Percentiles rank a stretch among this genome's conserved stretches.
Conservation (phyloP, 2,329 filamentous ascomycete species). For the Penicillium expansum region DNA sequence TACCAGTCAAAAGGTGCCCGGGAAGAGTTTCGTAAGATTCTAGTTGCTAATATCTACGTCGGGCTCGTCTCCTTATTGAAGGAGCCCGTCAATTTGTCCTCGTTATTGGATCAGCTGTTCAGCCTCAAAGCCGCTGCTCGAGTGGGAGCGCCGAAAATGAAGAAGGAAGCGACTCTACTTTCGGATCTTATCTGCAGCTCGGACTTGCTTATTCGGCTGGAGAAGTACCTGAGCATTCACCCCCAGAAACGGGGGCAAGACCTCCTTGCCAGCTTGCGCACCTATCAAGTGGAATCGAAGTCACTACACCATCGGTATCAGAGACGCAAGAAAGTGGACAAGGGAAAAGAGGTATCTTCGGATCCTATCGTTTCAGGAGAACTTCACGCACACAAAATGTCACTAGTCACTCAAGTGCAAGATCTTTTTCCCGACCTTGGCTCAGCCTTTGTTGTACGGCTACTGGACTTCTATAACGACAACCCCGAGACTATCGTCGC, state of each 20-base stretch:
- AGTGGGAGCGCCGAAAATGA: constrained; percentile 49
- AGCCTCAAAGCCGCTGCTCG: constrained; percentile 71
- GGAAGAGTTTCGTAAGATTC: constrained; percentile 59
- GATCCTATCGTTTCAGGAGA: constrained; percentile 38
- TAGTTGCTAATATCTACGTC: constrained; percentile 73
- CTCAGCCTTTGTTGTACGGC: constrained; percentile 72
- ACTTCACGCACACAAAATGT: constrained; percentile 77
- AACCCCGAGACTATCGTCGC: constrained; percentile 76
- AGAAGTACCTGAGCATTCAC: constrained; percentile 32
- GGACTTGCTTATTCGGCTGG: constrained; percentile 58
- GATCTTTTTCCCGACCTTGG: constrained; percentile 89
- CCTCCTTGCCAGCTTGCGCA: constrained; percentile 38
- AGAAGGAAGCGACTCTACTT: constrained; percentile 61
- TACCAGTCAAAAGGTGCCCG: constrained; percentile 55
- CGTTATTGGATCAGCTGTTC: constrained; percentile 80
- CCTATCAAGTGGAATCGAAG: constrained; percentile 41
- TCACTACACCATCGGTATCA: constrained; percentile 44
- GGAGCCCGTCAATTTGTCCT: constrained; percentile 65
- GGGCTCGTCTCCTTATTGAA: constrained; percentile 70
- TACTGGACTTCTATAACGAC: constrained; percentile 76
- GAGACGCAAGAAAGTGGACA: constrained; percentile 37
- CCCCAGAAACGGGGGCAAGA: constrained; percentile 44
- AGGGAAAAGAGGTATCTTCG: constrained; percentile 42
- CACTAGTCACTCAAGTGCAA: constrained; percentile 83
- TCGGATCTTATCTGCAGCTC: constrained; percentile 78